Evolutionary conservation across 192 early-diverging fungal species (phyloP), one percentile per base, ranked within the genome.

Genomic region (Umbelopsis ramanniana): DNA sequence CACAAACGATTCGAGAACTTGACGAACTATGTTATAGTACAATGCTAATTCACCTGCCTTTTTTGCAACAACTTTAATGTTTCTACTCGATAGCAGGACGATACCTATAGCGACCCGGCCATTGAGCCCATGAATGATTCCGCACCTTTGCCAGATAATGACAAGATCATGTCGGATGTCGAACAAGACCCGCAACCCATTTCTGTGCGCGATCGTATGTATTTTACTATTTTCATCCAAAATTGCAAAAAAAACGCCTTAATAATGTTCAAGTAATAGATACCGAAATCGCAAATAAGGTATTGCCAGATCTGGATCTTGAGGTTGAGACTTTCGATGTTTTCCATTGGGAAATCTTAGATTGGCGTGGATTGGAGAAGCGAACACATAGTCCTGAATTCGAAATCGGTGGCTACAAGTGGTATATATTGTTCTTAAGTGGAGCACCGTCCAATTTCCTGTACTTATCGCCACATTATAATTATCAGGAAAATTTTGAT

Each of bases 401-500:
- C 47, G 60, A 74, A 38, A 66, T 71, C 17, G 72, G 70, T 60
- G 68, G 55, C 15, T 72, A 52, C 66, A 52, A 70, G 46, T 79
- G 77, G 77, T 79, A 72, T 67, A 35, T 54, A 17, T 24, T 19
- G 22, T 38, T 40, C 9, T 35, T 53, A 43, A 71, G 57, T 19
- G 70, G 24, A 29, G 19, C 4, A 1, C 3, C 0, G 23, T 46
- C 33, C 6, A 40, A 38, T 10, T 23, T 33, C 12, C 50, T 37
- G n/a, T 46, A 24, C n/a, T 26, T 22, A 29, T 46, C n/a, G 5
- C 22, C 2, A 15, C 45, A 0, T 46, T 22, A 35, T 22, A 21
- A 14, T 26, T 50, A 37, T 35, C 46, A 95, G 97, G 97, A 83
- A 90, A 69, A 83, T 99, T 11, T 83, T 98, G 2, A 74, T 97